These are phyloP conservation scores for Phanerochaete carnosa DNA, from an alignment of 768 basidiomycete genomes.

Conservation along the genomic window DNA sequence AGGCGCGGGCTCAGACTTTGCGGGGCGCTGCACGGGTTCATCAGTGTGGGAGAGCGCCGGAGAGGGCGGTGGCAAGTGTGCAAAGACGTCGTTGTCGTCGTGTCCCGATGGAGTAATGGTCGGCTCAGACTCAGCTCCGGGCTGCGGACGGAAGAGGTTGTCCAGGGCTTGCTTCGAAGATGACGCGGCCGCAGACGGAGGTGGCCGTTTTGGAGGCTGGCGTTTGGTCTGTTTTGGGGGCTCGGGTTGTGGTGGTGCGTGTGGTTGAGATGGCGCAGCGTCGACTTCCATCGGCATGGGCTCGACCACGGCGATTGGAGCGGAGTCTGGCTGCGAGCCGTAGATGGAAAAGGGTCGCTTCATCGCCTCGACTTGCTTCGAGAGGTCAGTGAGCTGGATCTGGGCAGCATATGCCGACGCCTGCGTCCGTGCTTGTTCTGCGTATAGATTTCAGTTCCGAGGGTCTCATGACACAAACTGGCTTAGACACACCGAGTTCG, in stretches of 20 bases:
- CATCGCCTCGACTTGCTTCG: conserved; percentile 2
- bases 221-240: background rate
- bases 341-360: background rate
- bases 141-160: background rate
- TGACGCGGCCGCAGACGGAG: background rate
- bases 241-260: background rate
- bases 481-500: conserved; percentile 53
- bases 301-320: too few species aligned
- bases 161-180: background rate
- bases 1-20: background rate
- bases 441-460: background rate
- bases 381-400: conserved; percentile 30
- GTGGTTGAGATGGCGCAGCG: background rate
- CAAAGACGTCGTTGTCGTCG: background rate
- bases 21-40: background rate
- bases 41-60: background rate
- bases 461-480: background rate
- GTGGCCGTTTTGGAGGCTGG: background rate
- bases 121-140: background rate
- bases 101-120: background rate
- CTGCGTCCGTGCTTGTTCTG: conserved; percentile 50
- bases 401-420: conserved; percentile 26
- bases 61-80: conserved; percentile 1
- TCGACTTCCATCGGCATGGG: background rate
- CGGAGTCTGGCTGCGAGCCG: background rate